phyloP scores from a whole-genome alignment of 495 filamentous ascomycete species.

The Amorphotheca resinae region DNA sequence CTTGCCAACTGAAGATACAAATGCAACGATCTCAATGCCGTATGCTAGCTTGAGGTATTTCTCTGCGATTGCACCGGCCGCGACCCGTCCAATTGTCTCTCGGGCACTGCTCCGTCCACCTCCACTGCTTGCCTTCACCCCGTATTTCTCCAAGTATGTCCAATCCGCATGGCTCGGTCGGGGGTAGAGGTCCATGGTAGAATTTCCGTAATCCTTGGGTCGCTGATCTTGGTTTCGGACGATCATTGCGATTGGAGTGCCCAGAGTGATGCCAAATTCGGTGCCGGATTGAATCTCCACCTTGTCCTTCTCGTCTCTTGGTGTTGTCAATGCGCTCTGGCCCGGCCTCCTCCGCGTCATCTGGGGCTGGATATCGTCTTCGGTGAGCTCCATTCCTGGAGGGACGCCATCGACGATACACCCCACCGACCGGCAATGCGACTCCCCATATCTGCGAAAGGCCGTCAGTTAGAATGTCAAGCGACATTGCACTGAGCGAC shows the following conservation, averaged over 20 bases:
- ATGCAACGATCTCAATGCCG: conserved; percentile 83
- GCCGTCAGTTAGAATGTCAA: conserved; percentile 8
- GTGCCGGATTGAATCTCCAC: conserved; percentile 92
- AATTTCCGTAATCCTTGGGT: conserved; percentile 83
- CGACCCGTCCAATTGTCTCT: conserved; percentile 89
- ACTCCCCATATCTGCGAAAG: conserved; percentile 65
- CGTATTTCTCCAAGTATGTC: conserved; percentile 96
- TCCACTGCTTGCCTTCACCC: conserved; percentile 84
- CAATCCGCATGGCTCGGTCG: conserved; percentile 91
- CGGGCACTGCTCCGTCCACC: conserved; percentile 85
- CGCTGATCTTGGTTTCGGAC: conserved; percentile 89
- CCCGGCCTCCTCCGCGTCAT: conserved; percentile 85
- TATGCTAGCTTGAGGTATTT: conserved; percentile 76
- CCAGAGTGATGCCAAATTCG: conserved; percentile 83
- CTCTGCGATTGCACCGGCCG: conserved; percentile 90
- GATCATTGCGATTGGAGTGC: conserved; percentile 80
- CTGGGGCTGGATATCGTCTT: conserved; percentile 88
- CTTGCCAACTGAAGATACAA: conserved; percentile 73
- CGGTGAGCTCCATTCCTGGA: conserved; percentile 77
- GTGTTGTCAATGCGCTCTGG: conserved; percentile 82
- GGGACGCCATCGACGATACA: conserved; percentile 84
- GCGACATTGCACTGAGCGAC: background rate
- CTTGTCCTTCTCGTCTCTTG: conserved; percentile 81
- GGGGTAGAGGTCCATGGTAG: conserved; percentile 86
- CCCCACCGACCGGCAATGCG: conserved; percentile 81